Percentiles rank a stretch among this genome's conserved stretches.
These are phyloP conservation scores for Mycena vitilis DNA, from an alignment of 768 basidiomycete species.

Conservation along the genomic window DNA sequence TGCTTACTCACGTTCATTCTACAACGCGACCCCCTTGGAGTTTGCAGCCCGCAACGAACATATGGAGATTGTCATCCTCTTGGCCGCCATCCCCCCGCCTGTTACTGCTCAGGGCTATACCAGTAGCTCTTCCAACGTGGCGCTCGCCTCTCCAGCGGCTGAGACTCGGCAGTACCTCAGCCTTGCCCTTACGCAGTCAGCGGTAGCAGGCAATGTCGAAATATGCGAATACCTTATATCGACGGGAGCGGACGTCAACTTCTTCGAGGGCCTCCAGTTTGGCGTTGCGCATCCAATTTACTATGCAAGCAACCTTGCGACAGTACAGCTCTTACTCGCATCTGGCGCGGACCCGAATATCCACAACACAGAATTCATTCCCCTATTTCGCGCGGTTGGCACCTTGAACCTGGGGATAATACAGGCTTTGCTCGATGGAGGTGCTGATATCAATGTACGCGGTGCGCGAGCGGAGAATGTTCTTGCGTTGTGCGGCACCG, in stretches of 20 bases:
- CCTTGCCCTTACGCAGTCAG: background rate
- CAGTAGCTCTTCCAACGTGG: too few species aligned
- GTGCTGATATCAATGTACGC: background rate
- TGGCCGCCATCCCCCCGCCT: background rate
- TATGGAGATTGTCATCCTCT: background rate
- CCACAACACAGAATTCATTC: background rate
- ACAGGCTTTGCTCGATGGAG: background rate
- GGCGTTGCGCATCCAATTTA: too few species aligned
- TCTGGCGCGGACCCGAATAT: conserved; percentile 1
- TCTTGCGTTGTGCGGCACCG: background rate
- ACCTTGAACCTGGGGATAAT: background rate
- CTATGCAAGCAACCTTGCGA: too few species aligned
- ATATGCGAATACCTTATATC: background rate
- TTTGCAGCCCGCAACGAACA: background rate
- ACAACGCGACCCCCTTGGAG: background rate
- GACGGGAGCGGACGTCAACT: background rate
- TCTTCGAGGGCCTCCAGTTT: background rate
- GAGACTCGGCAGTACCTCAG: background rate
- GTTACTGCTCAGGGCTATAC: too few species aligned
- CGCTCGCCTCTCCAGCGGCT: background rate
- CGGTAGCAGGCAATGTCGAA: background rate
- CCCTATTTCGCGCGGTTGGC: background rate
- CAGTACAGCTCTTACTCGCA: conserved; percentile 1
- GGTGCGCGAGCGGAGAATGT: background rate
- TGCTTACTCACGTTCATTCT: background rate